phyloP scores from a whole-genome alignment of 345 rosid genomes.

The Brassica carinata region DNA sequence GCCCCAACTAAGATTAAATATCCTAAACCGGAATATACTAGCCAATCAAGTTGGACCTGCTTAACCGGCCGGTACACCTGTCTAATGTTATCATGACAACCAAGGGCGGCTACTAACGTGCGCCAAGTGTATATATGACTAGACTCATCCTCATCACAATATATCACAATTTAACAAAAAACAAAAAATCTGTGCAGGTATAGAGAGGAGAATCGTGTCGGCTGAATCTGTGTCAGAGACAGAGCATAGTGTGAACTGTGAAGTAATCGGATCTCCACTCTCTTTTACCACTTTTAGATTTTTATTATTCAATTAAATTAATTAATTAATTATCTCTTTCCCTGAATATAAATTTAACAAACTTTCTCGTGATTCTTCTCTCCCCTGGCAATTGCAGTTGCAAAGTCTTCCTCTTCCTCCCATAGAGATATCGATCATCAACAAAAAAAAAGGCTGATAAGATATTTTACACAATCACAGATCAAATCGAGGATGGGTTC shows the following conservation, averaged over 20 bases:
- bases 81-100: not conserved
- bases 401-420: constrained; percentile 29
- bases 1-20: not conserved
- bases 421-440: constrained; percentile 3
- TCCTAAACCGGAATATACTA: not conserved
- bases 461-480: not conserved
- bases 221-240: constrained; percentile 48
- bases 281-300: not conserved
- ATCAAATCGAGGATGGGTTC: constrained; percentile 34
- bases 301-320: not conserved
- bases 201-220: constrained; percentile 65
- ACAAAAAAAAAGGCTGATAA: not conserved
- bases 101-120: not conserved
- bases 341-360: constrained; percentile 7
- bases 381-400: constrained; percentile 28
- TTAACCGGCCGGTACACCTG: not conserved
- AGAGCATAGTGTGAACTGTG: constrained; percentile 26
- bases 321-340: not conserved
- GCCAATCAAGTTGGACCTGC: not conserved
- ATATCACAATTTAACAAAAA: not conserved
- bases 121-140: not conserved
- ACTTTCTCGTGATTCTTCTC: constrained; percentile 13
- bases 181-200: constrained; percentile 45
- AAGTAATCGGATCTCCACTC: constrained; percentile 12
- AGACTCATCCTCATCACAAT: not conserved